Evolutionary conservation across 2,329 filamentous ascomycete genomes (phyloP).

Genomic region (Trematosphaeria pertusa): DNA sequence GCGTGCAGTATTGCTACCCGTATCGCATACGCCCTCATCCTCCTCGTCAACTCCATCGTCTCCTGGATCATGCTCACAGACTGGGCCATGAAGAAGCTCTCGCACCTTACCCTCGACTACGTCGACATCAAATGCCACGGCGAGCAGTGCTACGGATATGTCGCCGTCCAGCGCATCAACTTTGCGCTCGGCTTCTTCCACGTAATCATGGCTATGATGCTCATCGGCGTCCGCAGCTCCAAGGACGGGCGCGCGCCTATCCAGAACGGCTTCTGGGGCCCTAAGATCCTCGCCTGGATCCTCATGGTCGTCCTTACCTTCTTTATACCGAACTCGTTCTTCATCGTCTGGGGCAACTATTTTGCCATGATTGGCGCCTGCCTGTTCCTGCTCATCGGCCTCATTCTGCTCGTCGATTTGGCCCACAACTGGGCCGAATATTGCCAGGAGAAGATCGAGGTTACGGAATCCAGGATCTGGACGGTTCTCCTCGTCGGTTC

Average conservation of each 20-base stretch:
- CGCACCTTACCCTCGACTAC: constrained; percentile 91
- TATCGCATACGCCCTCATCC: constrained; percentile 93
- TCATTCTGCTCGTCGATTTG: constrained; percentile 91
- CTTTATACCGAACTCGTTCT: constrained; percentile 93
- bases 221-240: constrained; percentile 86
- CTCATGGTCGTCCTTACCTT: constrained; percentile 88
- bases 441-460: constrained; percentile 91
- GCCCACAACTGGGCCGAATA: constrained; percentile 98
- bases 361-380: constrained; percentile 87
- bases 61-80: constrained; percentile 99
- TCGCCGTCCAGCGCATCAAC: constrained; percentile 96
- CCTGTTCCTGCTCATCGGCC: constrained; percentile 89
- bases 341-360: constrained; percentile 95
- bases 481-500: constrained; percentile 87
- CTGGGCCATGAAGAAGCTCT: constrained; percentile 95
- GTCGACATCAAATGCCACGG: constrained; percentile 92
- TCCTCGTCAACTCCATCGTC: constrained; percentile 94
- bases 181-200: constrained; percentile 97
- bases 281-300: constrained; percentile 91
- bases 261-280: constrained; percentile 99
- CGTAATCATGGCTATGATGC: constrained; percentile 79
- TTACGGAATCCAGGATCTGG: constrained; percentile 85
- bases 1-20: constrained; percentile 85
- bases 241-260: constrained; percentile 86
- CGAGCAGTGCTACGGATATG: constrained; percentile 91